phyloP scores from a whole-genome alignment of 805 yeast genomes.

The Yamadazyma nakazawae region DNA sequence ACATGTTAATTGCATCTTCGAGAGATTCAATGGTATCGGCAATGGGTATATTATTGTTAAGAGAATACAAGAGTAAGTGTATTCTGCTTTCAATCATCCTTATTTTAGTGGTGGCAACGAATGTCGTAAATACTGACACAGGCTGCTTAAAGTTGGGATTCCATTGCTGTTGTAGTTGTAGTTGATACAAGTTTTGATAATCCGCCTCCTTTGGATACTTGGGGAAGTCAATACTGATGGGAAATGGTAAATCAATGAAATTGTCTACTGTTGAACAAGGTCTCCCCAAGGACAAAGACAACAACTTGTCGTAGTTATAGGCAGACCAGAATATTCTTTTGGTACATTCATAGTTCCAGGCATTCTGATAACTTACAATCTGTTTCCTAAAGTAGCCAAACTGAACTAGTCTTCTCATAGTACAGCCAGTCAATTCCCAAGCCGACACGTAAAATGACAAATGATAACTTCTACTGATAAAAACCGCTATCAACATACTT shows the following conservation, averaged over 20 bases:
- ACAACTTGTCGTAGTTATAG: constrained; percentile 5
- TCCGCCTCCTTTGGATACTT: constrained; percentile 6
- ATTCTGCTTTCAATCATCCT: constrained; percentile 13
- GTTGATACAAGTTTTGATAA: constrained; percentile 4
- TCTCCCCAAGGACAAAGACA: constrained; percentile 6
- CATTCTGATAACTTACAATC: background rate
- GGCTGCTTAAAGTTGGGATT: too few relatives aligned
- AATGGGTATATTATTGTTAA: constrained; percentile 5
- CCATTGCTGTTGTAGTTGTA: constrained; percentile 11
- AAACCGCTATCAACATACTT: constrained; percentile 10
- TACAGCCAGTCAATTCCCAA: constrained; percentile 7
- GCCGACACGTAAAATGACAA: constrained; percentile 14
- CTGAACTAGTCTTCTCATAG: constrained; percentile 7
- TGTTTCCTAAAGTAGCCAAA: constrained; percentile 3
- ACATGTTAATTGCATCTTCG: constrained; percentile 6
- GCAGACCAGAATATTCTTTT: constrained; percentile 8
- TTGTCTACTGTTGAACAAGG: constrained; percentile 4
- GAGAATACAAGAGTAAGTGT: constrained; percentile 12
- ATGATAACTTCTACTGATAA: constrained; percentile 14
- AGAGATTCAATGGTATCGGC: constrained; percentile 11
- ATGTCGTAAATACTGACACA: constrained; percentile 9
- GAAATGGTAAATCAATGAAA: constrained; percentile 8
- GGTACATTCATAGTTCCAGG: constrained; percentile 6
- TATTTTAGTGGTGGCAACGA: constrained; percentile 10
- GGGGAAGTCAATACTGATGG: constrained; percentile 9